Evolutionary conservation across 768 basidiomycete genomes (phyloP), one percentile per base, ranked within the genome.

Genomic region (Rhizopogon sp.): DNA sequence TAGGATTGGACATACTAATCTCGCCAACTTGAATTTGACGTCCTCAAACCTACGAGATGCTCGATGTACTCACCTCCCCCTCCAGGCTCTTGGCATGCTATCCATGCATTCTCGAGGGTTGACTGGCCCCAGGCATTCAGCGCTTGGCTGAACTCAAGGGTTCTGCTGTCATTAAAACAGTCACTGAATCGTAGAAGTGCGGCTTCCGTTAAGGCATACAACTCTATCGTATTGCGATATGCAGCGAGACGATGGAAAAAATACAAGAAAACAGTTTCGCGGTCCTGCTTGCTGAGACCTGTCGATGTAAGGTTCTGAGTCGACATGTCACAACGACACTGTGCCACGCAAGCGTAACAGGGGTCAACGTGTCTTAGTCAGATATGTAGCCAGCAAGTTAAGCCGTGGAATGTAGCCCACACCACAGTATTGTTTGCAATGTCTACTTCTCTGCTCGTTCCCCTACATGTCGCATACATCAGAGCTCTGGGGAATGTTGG

Each of bases 401-500:
- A 25, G 25, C 20, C 20, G 20, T 4, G 25, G 25, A 25, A 25
- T 25, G 4, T 25, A 25, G 25, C 25, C 25, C 5, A 25, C 25
- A 25, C 25, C 5, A 25, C 5, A 25, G 25, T 25, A 25, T 4
- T 25, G 25, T 16, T 37, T 20, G 20, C 16, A 22, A 49, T 49
- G 46, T 22, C 33, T 33, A 37, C 46, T 49, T 49, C 46, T 9
- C 57, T 83, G 22, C 63, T 82, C 45, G 69, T 79, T 14, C 76
- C 84, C 28, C 72, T 87, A 1, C 90, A 92, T 64, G 83, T 92
- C 51, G 68, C 73, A 17, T 93, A 90, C 68, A 90, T 93, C 61
- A 82, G 88, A 62, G 79, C 81, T 13, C 79, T 93, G 13, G 88
- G 86, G 56, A 76, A 87, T 58, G 88, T 86, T 56, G 40, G 77